Evolutionary conservation across 192 early-diverging fungal species (phyloP).

Genomic region (Gigaspora rosea): DNA sequence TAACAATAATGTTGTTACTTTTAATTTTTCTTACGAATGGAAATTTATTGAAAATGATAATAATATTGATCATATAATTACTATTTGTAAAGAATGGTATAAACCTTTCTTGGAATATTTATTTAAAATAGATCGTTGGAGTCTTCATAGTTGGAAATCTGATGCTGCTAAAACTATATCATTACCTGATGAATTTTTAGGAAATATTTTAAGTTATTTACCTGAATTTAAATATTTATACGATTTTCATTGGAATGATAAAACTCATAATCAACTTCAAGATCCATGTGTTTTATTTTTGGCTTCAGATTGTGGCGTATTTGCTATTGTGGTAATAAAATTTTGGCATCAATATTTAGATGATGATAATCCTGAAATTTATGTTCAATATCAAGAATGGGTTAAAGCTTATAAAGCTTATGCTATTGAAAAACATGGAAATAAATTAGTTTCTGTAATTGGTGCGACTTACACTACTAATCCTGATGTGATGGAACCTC

Average conservation of each 20-base stretch:
- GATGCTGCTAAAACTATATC: background rate
- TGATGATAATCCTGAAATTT: background rate
- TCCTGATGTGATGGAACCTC: background rate
- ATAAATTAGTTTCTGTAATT: slow-evolving; percentile 13
- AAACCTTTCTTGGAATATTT: background rate
- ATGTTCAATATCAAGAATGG: background rate
- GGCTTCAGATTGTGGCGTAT: slow-evolving; percentile 10
- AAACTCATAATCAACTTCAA: background rate
- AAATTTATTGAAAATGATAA: background rate
- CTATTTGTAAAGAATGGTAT: background rate
- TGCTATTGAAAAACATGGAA: slow-evolving; percentile 15
- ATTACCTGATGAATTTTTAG: background rate
- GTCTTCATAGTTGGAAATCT: background rate
- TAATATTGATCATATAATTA: slow-evolving; percentile 5
- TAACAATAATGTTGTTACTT: background rate
- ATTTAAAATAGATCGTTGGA: slow-evolving; percentile 10
- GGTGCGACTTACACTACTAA: background rate
- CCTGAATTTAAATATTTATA: slow-evolving; percentile 18
- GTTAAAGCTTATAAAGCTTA: slow-evolving; percentile 11
- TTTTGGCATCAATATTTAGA: background rate
- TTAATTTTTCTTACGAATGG: slow-evolving; percentile 6
- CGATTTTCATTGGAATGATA: slow-evolving; percentile 6
- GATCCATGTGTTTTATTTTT: background rate
- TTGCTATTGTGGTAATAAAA: background rate
- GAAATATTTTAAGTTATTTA: background rate